Conservation (phyloP, 129 eudicot genomes). For the Escallonia herrerae region DNA sequence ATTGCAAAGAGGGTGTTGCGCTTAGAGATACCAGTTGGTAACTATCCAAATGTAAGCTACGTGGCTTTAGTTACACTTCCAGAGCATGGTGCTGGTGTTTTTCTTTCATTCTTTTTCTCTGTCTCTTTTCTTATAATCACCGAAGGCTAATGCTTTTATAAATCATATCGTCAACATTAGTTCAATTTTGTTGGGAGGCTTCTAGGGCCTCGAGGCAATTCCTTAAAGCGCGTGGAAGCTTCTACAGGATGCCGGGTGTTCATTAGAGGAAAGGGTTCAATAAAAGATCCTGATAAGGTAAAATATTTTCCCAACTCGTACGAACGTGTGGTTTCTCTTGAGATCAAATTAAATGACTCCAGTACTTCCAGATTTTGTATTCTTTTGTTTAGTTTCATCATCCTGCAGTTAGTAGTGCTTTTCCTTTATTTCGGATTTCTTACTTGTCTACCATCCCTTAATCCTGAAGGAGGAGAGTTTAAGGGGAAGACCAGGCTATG, state of each 20-base stretch:
- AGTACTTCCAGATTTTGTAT: neutral
- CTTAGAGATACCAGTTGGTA: constrained; percentile 78
- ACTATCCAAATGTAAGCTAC: constrained; percentile 76
- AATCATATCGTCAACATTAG: constrained; percentile 20
- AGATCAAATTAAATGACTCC: neutral
- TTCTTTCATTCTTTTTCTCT: no score
- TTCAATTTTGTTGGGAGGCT: constrained; percentile 88
- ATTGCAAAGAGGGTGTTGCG: constrained; percentile 66
- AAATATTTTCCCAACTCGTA: neutral
- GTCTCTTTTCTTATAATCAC: no score
- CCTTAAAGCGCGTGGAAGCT: constrained; percentile 89
- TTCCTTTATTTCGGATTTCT: neutral
- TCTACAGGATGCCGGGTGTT: constrained; percentile 88
- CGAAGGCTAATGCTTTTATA: neutral
- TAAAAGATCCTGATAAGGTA: constrained; percentile 86
- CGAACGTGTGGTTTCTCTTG: constrained; percentile 1
- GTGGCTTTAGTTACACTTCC: neutral
- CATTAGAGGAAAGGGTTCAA: constrained; percentile 87
- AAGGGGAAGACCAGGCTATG: constrained; percentile 76
- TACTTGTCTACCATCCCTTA: neutral
- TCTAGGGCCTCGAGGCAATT: constrained; percentile 91
- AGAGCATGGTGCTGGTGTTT: neutral
- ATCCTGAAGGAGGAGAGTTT: constrained; percentile 58
- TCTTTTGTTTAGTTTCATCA: neutral
- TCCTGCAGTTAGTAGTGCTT: neutral